These are phyloP conservation scores for Pyrenophora teres DNA, from an alignment of 2,329 filamentous ascomycete genomes.

Conservation along the genomic window DNA sequence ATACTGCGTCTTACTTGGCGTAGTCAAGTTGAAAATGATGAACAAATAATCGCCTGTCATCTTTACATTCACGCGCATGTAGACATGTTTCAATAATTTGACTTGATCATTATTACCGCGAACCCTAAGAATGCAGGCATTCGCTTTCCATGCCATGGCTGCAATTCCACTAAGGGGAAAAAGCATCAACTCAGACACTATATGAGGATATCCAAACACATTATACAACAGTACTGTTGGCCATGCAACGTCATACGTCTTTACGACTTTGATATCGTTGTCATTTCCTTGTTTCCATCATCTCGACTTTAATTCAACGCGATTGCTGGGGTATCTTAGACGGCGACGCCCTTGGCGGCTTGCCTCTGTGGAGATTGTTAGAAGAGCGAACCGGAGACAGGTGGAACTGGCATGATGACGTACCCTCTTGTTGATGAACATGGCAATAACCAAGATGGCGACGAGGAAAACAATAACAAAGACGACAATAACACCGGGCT, in stretches of 20 bases:
- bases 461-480: conserved; percentile 66
- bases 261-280: conserved; percentile 8
- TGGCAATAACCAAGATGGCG: conserved; percentile 53
- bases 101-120: conserved; percentile 40
- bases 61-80: no score
- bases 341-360: conserved; percentile 12
- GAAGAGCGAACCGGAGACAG: not conserved
- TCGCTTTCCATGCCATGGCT: conserved; percentile 22
- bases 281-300: conserved; percentile 9
- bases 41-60: no score
- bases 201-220: conserved; percentile 32
- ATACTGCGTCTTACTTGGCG: no score
- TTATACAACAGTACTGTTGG: conserved; percentile 30
- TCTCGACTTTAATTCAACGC: conserved; percentile 10
- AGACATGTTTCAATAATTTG: conserved; percentile 11
- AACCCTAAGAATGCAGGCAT: conserved; percentile 32
- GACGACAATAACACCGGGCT: conserved; percentile 66
- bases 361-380: conserved; percentile 19
- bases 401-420: not conserved
- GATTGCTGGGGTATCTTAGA: conserved; percentile 22
- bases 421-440: conserved; percentile 57
- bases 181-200: conserved; percentile 13
- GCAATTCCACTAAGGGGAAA: conserved; percentile 23
- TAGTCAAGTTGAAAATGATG: no score
- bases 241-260: conserved; percentile 7